Base-by-base conservation (phyloP, 2,329 filamentous ascomycete species). In the Colletotrichum ledebouriae region DNA sequence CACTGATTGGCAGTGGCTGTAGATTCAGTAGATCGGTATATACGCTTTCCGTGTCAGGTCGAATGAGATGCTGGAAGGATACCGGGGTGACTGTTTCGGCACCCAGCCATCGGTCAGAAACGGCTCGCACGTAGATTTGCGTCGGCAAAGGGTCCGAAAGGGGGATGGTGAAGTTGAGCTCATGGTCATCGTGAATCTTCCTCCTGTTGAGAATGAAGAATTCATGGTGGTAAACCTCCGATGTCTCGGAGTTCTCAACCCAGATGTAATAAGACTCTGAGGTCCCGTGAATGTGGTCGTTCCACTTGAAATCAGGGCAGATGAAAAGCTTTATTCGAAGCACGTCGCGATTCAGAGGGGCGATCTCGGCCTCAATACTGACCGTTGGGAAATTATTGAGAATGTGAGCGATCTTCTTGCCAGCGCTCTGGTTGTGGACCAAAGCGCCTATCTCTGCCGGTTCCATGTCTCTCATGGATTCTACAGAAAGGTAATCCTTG, bases 261-360 rank as follows among this genome's bases (percentile, higher is more conserved):
- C 96, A 99, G 66, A 99, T 92, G 87, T 97, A 99, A 81, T 97
- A 99, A 4, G 95, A 95, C 76, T 99, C 96, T 0, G 95, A 98
- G 3, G 90, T 94, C 17, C 97, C 97, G 76, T 99, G 94, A 67
- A 97, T 88, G 53, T 92, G 90, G 73, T 98, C 95, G 73, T 97
- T 97, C 96, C 96, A 99, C 42, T 85, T 85, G 76, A 99, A 99
- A 59, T 98, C 94, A 0, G 96, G 94, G 2, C 91, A 93, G 17
- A 99, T 86, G 73, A 86, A 93, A 0, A 99, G 87, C 75, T 92
- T 91, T 75, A 99, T 94, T n/a, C 95, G 89, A 70, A 99, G 84
- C 0, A 99, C 95, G 75, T 99, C 94, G 53, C 96, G 88, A 75
- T 99, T 99, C 39, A 99, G 83, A 1, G 97, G 97, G 2, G 96